Base-by-base conservation (phyloP, 257 asterid genomes). In the Solanum piurae region DNA sequence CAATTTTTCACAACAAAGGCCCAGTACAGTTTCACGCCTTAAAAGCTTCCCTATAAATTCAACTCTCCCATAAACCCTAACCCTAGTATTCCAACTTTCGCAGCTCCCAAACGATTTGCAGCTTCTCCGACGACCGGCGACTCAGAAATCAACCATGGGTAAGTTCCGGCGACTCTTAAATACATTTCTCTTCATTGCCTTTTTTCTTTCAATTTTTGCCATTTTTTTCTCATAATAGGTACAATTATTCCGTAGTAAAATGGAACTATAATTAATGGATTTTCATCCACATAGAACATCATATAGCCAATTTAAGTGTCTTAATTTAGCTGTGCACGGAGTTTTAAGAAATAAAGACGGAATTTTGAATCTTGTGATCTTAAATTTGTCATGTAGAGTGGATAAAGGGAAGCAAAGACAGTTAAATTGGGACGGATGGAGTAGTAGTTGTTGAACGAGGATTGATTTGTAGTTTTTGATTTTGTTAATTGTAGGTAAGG, bases 401-500 rank as follows among this genome's bases (percentile, higher is more conserved):
- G 18, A 29, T 0, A 13, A 69, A 6, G 10, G 75, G 11, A 69
- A 69, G 38, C 20, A 13, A 69, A 64, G 37, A 69, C 75, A 69
- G 23, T 69, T 29, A 4, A 6, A 69, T 31, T 69, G 76, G 20
- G 74, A 25, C 3, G 74, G 9, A 66, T 6, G 74, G 0, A 27
- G 36, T 31, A 0, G 55, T 36, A 68, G 36, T 68, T 72, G 42
- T 7, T 62, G 64, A 29, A 29, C 20, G 37, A 5, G 20, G 4
- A 49, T 33, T 73, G 29, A 72, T 46, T 86, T 72, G 40, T 12
- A 73, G 31, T 6, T 11, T 13, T 52, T 34, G 27, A 9, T 79
- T 1, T 74, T 71, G 7, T 29, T 44, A 11, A 55, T 34, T 88
- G 10, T 49, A 94, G 98, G 99, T 87, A 96, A 95, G 97, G 98